Conservation (phyloP, 2,329 filamentous ascomycete genomes). For the Fusarium miscanthi region DNA sequence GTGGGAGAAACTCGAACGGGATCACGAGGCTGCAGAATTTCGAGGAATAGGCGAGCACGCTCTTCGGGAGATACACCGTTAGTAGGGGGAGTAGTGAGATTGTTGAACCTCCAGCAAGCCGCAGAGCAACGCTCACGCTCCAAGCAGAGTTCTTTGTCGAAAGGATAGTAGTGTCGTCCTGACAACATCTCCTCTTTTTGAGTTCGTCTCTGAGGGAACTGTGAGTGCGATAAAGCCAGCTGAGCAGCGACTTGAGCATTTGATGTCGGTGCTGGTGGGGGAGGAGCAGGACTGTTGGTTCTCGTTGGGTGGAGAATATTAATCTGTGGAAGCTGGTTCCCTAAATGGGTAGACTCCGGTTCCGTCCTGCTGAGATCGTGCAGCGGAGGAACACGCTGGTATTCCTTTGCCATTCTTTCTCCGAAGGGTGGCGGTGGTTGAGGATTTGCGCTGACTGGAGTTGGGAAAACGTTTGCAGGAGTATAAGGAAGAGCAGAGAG, state of each 20-base stretch:
- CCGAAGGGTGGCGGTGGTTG: conserved; percentile 57
- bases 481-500: conserved; percentile 68
- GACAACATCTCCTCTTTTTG: conserved; percentile 93
- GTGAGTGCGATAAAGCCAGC: conserved; percentile 66
- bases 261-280: conserved; percentile 53
- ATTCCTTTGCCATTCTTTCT: conserved; percentile 66
- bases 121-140: conserved; percentile 87
- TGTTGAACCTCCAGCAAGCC: conserved; percentile 88
- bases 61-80: conserved; percentile 77
- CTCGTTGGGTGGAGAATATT: conserved; percentile 64
- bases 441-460: conserved; percentile 69
- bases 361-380: conserved; percentile 69
- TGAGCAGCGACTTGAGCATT: conserved; percentile 69
- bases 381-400: conserved; percentile 69
- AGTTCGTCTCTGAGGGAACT: conserved; percentile 62
- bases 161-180: conserved; percentile 82
- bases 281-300: conserved; percentile 60
- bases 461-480: conserved; percentile 68
- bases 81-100: conserved; percentile 76
- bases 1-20: conserved; percentile 66
- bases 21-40: conserved; percentile 75
- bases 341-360: conserved; percentile 64
- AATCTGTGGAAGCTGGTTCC: conserved; percentile 66
- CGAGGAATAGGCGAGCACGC: conserved; percentile 74
- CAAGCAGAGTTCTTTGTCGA: conserved; percentile 78